Base-by-base conservation (phyloP, 345 rosid genomes). In the Alliaria petiolata region DNA sequence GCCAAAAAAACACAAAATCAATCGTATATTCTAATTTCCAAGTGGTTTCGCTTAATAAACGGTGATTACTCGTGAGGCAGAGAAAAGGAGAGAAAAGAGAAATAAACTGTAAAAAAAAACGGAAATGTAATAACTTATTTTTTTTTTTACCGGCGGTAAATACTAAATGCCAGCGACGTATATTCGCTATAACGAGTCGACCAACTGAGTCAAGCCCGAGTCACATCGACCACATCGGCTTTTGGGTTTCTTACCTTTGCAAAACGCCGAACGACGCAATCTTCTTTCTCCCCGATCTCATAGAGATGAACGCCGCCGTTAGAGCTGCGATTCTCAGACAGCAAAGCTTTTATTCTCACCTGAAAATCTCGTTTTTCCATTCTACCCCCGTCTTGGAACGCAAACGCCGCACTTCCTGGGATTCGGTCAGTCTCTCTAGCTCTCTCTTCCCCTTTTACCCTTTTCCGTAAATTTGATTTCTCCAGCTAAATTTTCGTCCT, bases 321-420 rank as follows among this genome's bases (percentile, higher is more conserved):
- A 83, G 76, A 80, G 80, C 84, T 15, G 80, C 86, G 51, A 57
- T 81, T 78, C 78, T 55, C 16, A 77, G 69, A 33, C 78, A 79
- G 6, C 80, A 81, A 31, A 77, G 57, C 80, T 42, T 14, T 9
- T 36, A 17, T 3, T 70, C 67, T 69, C 71, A 56, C 5, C 62
- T 67, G 17, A 78, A 72, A 55, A 16, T 67, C 47, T 75, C 83
- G 44, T 70, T 85, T 33, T 86, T 90, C 38, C 96, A 90, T 72
- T 82, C 91, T 16, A 83, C 93, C 3, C 83, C 88, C 1, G 82
- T 86, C 42, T 81, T 89, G 40, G 87, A 90, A 80, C 78, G 89
- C 78, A 85, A 80, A 82, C 81, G 83, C 28, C 82, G 74, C 56
- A 68, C 74, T 17, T 68, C 74, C 59, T 75, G 79, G 74, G 79